These are phyloP conservation scores for Xylaria hypoxylon DNA, from an alignment of 2,329 filamentous ascomycete species.

Conservation along the genomic window DNA sequence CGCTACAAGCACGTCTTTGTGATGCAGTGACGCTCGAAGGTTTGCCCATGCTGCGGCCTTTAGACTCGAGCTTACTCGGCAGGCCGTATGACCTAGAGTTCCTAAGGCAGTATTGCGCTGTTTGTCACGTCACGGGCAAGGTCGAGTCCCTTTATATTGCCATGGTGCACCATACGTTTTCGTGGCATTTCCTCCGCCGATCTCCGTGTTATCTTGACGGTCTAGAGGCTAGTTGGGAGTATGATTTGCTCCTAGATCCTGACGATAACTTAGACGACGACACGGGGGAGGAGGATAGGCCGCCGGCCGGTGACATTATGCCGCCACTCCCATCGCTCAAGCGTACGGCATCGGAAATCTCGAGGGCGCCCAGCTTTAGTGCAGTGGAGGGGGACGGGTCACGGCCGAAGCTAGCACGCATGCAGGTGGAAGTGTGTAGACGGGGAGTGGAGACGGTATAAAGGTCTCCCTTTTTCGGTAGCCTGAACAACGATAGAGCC, in stretches of 20 bases:
- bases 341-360: conserved; percentile 64
- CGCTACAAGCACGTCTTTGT: conserved; percentile 69
- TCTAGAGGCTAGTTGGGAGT: conserved; percentile 66
- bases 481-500: conserved; percentile 26
- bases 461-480: conserved; percentile 38
- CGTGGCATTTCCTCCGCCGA: conserved; percentile 65
- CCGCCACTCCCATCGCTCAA: conserved; percentile 59
- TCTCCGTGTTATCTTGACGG: conserved; percentile 63
- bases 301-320: conserved; percentile 62
- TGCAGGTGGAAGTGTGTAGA: conserved; percentile 56
- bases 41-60: conserved; percentile 68
- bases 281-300: conserved; percentile 53
- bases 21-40: conserved; percentile 66
- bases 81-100: conserved; percentile 63
- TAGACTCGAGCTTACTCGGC: conserved; percentile 59
- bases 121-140: conserved; percentile 64
- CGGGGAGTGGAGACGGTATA: conserved; percentile 55
- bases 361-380: conserved; percentile 60
- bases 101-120: conserved; percentile 65
- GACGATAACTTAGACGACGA: conserved; percentile 53
- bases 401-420: conserved; percentile 55
- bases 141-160: conserved; percentile 71
- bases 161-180: conserved; percentile 65
- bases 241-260: conserved; percentile 63
- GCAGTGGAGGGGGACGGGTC: conserved; percentile 50